Percentiles rank a stretch among this genome's conserved stretches.
phyloP scores from a whole-genome alignment of 257 asterid genomes.

The Craterostigma plantagineum region DNA sequence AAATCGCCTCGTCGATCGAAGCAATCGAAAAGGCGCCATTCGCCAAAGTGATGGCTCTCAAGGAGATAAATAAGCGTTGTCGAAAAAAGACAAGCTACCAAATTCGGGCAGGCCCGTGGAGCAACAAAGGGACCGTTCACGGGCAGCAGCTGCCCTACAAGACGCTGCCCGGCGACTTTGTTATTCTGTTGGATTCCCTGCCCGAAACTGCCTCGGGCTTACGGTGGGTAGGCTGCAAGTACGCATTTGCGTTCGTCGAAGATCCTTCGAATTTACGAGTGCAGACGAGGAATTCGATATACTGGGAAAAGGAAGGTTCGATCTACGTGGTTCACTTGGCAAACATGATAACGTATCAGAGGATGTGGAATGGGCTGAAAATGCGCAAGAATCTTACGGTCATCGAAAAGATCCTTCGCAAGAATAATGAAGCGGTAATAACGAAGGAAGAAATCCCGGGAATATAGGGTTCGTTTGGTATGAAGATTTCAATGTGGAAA shows the following conservation, averaged over 20 bases:
- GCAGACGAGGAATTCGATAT: constrained; percentile 9
- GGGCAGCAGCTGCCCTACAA: constrained; percentile 23
- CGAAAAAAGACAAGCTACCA: neutral
- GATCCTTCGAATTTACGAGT: constrained; percentile 11
- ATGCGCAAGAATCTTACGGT: constrained; percentile 18
- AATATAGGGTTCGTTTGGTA: too few species aligned
- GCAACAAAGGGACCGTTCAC: constrained; percentile 14
- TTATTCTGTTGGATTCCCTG: constrained; percentile 18
- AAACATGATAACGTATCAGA: constrained; percentile 17
- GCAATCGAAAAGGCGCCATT: constrained; percentile 24
- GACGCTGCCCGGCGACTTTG: constrained; percentile 32
- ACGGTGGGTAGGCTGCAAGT: constrained; percentile 12
- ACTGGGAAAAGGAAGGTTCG: constrained; percentile 3
- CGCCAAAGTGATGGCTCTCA: constrained; percentile 19
- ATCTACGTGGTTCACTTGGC: constrained; percentile 23
- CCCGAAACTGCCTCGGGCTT: constrained; percentile 15
- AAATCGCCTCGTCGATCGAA: constrained; percentile 27
- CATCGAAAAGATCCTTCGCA: constrained; percentile 16
- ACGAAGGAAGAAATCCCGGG: neutral
- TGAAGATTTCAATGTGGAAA: too few species aligned
- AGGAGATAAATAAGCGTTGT: neutral
- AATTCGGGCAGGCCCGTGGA: constrained; percentile 20
- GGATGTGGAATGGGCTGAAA: constrained; percentile 31
- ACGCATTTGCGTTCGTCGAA: constrained; percentile 26
- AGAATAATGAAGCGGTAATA: constrained; percentile 20